These are phyloP conservation scores for Colletotrichum lini DNA, from an alignment of 2,329 filamentous ascomycete genomes.

Conservation along the genomic window DNA sequence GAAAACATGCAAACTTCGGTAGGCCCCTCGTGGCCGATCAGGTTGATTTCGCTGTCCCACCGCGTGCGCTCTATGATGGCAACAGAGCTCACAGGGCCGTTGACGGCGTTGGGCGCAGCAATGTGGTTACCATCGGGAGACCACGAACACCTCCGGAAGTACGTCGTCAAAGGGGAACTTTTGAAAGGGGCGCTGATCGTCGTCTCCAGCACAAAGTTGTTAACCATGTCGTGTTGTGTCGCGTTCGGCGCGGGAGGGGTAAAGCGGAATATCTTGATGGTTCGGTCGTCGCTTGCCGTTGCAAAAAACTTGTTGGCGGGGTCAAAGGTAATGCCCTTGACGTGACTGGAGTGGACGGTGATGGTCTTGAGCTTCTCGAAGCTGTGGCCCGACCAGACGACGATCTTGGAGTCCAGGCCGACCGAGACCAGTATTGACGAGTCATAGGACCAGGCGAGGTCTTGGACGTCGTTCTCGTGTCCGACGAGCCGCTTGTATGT, in stretches of 20 bases:
- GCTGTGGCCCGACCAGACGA: conserved; percentile 97
- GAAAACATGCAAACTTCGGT: conserved; percentile 99
- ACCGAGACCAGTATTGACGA: conserved; percentile 97
- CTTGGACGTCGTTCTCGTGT: conserved; percentile 98
- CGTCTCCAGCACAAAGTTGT: conserved; percentile 96
- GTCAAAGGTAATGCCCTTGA: conserved; percentile 99
- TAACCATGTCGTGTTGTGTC: conserved; percentile 93
- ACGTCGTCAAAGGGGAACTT: conserved; percentile 94
- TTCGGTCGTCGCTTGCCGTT: conserved; percentile 95
- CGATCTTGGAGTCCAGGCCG: conserved; percentile 96
- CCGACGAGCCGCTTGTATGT: conserved; percentile 93
- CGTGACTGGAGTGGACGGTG: conserved; percentile 93
- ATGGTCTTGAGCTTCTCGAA: conserved; percentile 98
- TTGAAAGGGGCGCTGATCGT: conserved; percentile 90
- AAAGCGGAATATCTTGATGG: conserved; percentile 97
- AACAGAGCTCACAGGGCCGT: conserved; percentile 96
- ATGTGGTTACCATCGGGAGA: conserved; percentile 98
- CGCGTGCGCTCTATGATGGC: conserved; percentile 92
- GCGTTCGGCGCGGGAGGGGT: conserved; percentile 92
- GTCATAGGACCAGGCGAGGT: conserved; percentile 96
- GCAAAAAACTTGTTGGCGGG: conserved; percentile 99
- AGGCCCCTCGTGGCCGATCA: conserved; percentile 97
- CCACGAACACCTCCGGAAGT: conserved; percentile 97
- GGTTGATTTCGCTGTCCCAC: conserved; percentile 97
- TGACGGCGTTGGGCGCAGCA: conserved; percentile 95